Conservation (phyloP, 1,284 basidiomycete species). For the Cutaneotrichosporon cyanovorans region DNA sequence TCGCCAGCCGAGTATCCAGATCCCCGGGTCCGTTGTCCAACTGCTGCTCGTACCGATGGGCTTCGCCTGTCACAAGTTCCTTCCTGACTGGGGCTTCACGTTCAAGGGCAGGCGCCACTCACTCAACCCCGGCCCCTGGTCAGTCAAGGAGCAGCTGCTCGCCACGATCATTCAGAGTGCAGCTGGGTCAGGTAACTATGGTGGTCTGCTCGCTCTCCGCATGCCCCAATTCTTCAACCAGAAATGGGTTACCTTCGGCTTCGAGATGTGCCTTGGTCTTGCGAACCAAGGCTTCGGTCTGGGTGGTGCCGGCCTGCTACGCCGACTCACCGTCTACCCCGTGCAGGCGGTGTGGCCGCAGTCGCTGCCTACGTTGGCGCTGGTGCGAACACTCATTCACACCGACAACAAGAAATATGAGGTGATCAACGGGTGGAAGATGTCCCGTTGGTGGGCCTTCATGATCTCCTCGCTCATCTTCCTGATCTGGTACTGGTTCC, state of each 20-base stretch:
- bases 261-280: conserved; percentile 35
- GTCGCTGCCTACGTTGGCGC: conserved; percentile 44
- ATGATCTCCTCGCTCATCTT: neutral
- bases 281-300: conserved; percentile 50
- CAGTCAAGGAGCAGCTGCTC: conserved; percentile 23
- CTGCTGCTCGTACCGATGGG: conserved; percentile 32
- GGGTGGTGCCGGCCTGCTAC: conserved; percentile 46
- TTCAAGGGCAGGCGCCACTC: conserved; percentile 17
- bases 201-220: conserved; percentile 32
- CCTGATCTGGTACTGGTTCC: neutral
- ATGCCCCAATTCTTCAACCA: conserved; percentile 34
- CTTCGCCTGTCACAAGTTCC: conserved; percentile 15
- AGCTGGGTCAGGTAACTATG: conserved; percentile 31
- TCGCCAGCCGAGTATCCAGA: conserved; percentile 27
- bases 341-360: conserved; percentile 44
- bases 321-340: conserved; percentile 47
- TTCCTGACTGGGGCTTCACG: conserved; percentile 3
- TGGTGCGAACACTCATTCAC: conserved; percentile 40
- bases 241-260: conserved; percentile 42
- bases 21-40: conserved; percentile 29
- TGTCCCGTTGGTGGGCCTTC: neutral
- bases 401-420: conserved; percentile 18
- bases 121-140: conserved; percentile 50
- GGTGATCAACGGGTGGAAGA: conserved; percentile 28
- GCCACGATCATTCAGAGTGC: conserved; percentile 37